Percentiles rank a stretch among this genome's conserved stretches.
phyloP scores from a whole-genome alignment of 352 stramenopile genomes.

The Pythium guiyangense region DNA sequence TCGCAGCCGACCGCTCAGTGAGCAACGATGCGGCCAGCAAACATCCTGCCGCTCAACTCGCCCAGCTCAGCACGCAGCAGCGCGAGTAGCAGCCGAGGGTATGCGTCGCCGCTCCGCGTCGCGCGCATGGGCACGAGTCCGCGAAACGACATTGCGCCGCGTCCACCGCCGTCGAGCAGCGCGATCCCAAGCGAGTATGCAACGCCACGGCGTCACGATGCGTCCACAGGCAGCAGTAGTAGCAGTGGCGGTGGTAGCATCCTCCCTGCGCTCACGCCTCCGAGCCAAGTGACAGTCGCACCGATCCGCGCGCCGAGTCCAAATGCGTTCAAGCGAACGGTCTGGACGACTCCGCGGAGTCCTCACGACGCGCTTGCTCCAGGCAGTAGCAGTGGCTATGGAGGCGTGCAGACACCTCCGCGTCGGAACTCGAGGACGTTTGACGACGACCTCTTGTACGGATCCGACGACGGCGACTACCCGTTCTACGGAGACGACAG shows the following conservation, averaged over 20 bases:
- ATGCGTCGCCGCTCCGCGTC: constrained; percentile 6
- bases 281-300: constrained; percentile 4
- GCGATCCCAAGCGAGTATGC: constrained; percentile 7
- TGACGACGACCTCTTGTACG: not conserved
- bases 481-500: constrained; percentile 2
- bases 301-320: constrained; percentile 12
- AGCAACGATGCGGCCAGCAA: constrained; percentile 7
- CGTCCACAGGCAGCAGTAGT: not conserved
- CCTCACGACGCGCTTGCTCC: not conserved
- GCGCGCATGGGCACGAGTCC: constrained; percentile 18
- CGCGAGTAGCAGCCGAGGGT: not conserved
- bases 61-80: constrained; percentile 3
- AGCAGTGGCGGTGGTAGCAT: constrained; percentile 21
- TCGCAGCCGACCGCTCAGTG: not conserved
- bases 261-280: constrained; percentile 28
- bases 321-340: constrained; percentile 32
- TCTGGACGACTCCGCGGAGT: constrained; percentile 43
- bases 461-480: constrained; percentile 1
- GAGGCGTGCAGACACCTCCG: not conserved
- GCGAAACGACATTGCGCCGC: constrained; percentile 19
- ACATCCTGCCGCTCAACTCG: constrained; percentile 4
- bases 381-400: not conserved
- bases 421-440: not conserved
- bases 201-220: constrained; percentile 12
- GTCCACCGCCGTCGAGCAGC: constrained; percentile 6